phyloP scores from a whole-genome alignment of 345 rosid species.

The Ricinus communis region DNA sequence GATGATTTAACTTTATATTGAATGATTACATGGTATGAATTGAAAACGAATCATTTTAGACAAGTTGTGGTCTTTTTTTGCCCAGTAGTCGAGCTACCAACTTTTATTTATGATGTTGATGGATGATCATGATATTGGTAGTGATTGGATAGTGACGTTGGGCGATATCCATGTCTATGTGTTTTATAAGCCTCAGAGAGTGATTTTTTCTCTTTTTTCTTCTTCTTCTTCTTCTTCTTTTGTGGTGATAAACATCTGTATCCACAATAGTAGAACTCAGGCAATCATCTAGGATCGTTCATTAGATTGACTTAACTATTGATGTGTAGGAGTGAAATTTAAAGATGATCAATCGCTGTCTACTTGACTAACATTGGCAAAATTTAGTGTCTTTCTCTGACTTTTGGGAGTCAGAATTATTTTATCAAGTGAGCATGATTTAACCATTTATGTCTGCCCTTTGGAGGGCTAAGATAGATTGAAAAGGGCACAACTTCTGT shows the following conservation, averaged over 20 bases:
- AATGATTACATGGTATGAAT: not conserved
- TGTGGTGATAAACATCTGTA: constrained; percentile 16
- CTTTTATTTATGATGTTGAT: constrained; percentile 32
- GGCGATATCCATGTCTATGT: constrained; percentile 19
- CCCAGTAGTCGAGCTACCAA: constrained; percentile 1
- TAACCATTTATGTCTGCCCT: constrained; percentile 14
- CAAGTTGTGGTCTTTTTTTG: too few species aligned
- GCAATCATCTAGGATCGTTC: constrained; percentile 32
- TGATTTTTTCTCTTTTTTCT: constrained; percentile 8
- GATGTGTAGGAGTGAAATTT: too few species aligned
- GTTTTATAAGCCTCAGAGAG: constrained; percentile 24
- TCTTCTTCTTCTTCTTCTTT: too few species aligned
- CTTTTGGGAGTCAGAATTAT: constrained; percentile 6
- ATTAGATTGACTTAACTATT: constrained; percentile 17
- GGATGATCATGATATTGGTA: constrained; percentile 3
- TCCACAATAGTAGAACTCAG: constrained; percentile 23
- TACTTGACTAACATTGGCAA: constrained; percentile 22
- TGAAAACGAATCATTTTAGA: not conserved
- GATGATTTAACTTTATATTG: not conserved
- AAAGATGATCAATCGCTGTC: constrained; percentile 35
- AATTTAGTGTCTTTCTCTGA: constrained; percentile 17
- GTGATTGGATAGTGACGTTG: constrained; percentile 27
- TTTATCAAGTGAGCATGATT: not conserved
- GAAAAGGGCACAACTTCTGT: constrained; percentile 9
- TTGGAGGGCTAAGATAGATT: constrained; percentile 30